phyloP scores from a whole-genome alignment of 176 grass and related monocot species.

The Paspalum notatum region DNA sequence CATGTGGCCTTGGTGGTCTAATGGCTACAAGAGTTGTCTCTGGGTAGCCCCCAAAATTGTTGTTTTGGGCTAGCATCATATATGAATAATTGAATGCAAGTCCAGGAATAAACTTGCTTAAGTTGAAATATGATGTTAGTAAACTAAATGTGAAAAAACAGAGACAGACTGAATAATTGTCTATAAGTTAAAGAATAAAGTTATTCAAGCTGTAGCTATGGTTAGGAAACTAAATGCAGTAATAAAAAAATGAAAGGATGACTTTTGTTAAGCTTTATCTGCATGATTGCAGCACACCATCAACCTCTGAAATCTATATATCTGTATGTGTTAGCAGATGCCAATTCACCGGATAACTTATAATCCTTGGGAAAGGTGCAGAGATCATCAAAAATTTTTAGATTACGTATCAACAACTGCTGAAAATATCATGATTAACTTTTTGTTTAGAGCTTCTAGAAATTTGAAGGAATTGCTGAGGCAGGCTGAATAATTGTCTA shows the following conservation, averaged over 20 bases:
- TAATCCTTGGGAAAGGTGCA: conserved; percentile 53
- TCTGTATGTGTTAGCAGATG: conserved; percentile 15
- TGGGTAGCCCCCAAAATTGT: too few species aligned
- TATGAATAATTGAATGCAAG: too few species aligned
- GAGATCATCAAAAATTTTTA: background rate
- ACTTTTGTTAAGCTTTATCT: conserved; percentile 46
- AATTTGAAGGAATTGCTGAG: too few species aligned
- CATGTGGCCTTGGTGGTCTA: too few species aligned
- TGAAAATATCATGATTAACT: too few species aligned
- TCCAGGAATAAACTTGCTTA: too few species aligned
- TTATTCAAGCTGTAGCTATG: background rate
- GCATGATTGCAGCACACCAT: conserved; percentile 23
- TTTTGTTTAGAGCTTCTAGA: conserved; percentile 46
- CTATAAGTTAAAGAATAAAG: background rate
- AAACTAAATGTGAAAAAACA: too few species aligned
- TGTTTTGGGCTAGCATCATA: too few species aligned
- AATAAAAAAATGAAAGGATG: background rate
- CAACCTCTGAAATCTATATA: conserved; percentile 37
- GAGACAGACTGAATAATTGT: background rate
- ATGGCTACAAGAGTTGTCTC: too few species aligned
- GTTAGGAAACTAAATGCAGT: background rate
- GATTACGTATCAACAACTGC: too few species aligned
- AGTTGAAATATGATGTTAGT: too few species aligned
- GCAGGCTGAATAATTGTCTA: too few species aligned
- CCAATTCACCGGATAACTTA: conserved; percentile 35